phyloP scores from a whole-genome alignment of 1,284 basidiomycete genomes.

The Irpex rosettiformis region DNA sequence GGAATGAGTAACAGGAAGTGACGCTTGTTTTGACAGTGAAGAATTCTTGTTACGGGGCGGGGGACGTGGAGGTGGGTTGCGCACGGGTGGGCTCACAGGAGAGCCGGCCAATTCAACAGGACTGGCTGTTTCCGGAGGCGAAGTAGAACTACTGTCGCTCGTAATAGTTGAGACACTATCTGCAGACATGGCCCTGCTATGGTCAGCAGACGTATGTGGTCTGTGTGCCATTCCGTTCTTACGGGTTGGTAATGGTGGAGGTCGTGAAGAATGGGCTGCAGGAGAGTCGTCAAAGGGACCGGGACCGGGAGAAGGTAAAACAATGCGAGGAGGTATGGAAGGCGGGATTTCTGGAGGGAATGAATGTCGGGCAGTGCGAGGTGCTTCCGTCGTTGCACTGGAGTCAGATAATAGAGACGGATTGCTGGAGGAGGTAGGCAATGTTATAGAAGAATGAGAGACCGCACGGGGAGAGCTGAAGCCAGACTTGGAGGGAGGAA shows the following conservation, averaged over 20 bases:
- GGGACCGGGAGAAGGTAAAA: background rate
- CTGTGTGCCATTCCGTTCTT: constrained; percentile 5
- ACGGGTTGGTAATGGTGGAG: constrained; percentile 12
- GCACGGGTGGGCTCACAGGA: constrained; percentile 11
- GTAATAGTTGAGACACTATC: constrained; percentile 15
- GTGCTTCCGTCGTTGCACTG: background rate
- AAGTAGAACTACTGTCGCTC: background rate
- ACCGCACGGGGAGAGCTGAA: constrained; percentile 8
- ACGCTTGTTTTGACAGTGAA: constrained; percentile 5
- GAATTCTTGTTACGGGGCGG: constrained; percentile 26
- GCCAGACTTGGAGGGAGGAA: constrained; percentile 1
- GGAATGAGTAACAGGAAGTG: constrained; percentile 12
- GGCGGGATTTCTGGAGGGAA: constrained; percentile 9
- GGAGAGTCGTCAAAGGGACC: constrained; percentile 5
- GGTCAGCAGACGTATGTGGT: constrained; percentile 6
- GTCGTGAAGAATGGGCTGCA: background rate
- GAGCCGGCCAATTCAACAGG: constrained; percentile 8
- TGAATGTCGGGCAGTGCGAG: constrained; percentile 9
- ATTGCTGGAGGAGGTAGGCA: background rate
- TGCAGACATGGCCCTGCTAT: constrained; percentile 8
- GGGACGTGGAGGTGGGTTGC: constrained; percentile 23
- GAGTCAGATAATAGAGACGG: background rate
- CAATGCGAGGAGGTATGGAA: constrained; percentile 4
- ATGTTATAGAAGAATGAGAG: constrained; percentile 4
- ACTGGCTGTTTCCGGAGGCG: constrained; percentile 15